Evolutionary conservation across 2,329 filamentous ascomycete genomes (phyloP), one percentile per base, ranked within the genome.

Genomic region (Mycocentrospora acerina): DNA sequence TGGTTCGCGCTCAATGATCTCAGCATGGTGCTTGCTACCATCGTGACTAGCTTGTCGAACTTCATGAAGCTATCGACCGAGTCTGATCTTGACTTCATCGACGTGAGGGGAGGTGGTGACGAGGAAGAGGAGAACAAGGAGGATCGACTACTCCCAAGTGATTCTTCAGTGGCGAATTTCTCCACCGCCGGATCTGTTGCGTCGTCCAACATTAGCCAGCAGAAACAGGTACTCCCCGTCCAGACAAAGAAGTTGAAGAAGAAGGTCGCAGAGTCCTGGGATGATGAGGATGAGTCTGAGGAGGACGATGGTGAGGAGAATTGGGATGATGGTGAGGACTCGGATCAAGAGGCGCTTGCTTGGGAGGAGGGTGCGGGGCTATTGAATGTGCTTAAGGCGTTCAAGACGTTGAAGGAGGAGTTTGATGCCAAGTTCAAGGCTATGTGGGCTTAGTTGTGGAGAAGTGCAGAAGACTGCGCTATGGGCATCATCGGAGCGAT

Each of bases 1-100:
- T 90, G 86, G 86, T 90, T 85, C 54, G 58, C 77, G 2, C 71
- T 90, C 2, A 87, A 88, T 44, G 78, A 85, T 55, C 82, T 83
- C 60, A 81, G 78, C 11, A 71, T 80, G 37, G 70, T 84, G 0
- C 71, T 88, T 1, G 83, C 85, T 1, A 88, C 88, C 8, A 87
- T 93, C 48, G 78, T 86, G 24, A 82, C 83, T 0, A 81, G 78
- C 32, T 61, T 87, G 2, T 72, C 72, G 5, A 78, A 77, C 45
- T 78, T 83, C 51, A 69, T 83, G 46, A 75, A 76, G 14, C 67
- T 77, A 4, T 68, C 67, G 9, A 53, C 66, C 3, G 68, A 66
- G 5, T 70, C 67, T 7, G 72, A 72, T 24, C 67, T 72, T 35
- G 74, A 76, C 36, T 73, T 77, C 62, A 66, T 77, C 7, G 75